phyloP scores from a whole-genome alignment of 2,329 filamentous ascomycete species.

The Phialophora expanda region DNA sequence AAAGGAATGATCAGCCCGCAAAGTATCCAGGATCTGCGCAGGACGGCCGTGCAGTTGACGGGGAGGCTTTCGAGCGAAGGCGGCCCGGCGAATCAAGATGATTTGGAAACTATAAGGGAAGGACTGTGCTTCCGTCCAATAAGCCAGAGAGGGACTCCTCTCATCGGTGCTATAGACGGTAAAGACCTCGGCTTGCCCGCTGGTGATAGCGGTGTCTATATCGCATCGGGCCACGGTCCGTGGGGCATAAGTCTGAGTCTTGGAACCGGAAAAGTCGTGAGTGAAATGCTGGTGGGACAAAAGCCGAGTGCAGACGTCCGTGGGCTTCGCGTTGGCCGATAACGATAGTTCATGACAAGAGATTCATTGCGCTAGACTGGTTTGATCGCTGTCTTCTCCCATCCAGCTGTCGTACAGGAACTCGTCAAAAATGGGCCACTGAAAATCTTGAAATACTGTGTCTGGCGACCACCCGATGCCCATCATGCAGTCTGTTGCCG shows the following conservation, averaged over 20 bases:
- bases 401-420: slow-evolving; percentile 22
- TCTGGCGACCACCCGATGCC: slow-evolving; percentile 30
- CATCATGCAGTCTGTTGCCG: slow-evolving; percentile 22
- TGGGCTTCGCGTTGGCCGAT: slow-evolving; percentile 10
- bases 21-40: slow-evolving; percentile 46
- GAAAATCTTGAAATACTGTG: slow-evolving; percentile 28
- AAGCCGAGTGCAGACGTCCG: slow-evolving; percentile 55
- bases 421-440: slow-evolving; percentile 27
- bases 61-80: slow-evolving; percentile 42
- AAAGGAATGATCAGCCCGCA: slow-evolving; percentile 50
- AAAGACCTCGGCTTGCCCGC: slow-evolving; percentile 49
- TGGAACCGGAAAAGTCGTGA: slow-evolving; percentile 72
- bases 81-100: slow-evolving; percentile 48
- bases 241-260: slow-evolving; percentile 72
- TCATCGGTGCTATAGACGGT: slow-evolving; percentile 58
- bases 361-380: background rate
- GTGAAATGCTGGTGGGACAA: slow-evolving; percentile 69
- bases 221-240: slow-evolving; percentile 75
- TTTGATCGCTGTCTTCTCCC: background rate
- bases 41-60: slow-evolving; percentile 45
- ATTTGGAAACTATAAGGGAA: slow-evolving; percentile 67
- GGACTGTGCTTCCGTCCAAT: slow-evolving; percentile 76
- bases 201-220: slow-evolving; percentile 61
- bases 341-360: background rate
- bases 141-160: slow-evolving; percentile 66